Evolutionary conservation across 257 asterid species (phyloP), one percentile per base, ranked within the genome.

Genomic region (Lavandula angustifolia): DNA sequence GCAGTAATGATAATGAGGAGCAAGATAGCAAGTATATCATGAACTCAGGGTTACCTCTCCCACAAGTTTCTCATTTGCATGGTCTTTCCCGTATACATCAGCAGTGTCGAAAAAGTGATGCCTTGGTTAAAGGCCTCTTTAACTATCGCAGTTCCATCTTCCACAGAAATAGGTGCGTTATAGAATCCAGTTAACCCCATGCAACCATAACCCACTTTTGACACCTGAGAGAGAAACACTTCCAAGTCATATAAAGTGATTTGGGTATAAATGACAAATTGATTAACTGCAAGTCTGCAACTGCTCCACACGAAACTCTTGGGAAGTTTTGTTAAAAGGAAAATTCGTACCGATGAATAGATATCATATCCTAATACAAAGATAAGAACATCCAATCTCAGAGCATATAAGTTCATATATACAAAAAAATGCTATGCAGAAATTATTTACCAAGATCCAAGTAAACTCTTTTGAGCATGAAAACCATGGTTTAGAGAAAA

Each of bases 101-200:
- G 87, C 17, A 5, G 87, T 76, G 71, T 84, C 90, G 37, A 80
- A 76, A 67, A 60, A 10, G 85, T 81, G 31, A 84, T 54, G 47
- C 91, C 91, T 6, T 69, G 54, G 48, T 13, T 54, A 35, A 75
- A 84, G 31, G 81, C 87, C 69, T 79, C 85, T 69, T 73, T 84
- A 51, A 84, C 50, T 49, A 84, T 18, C 46, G 79, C 77, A 54
- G 81, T 71, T 12, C 79, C 91, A 65, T 79, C 87, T 12, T 72
- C 85, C 60, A 72, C 80, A 18, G 84, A 43, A 27, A 84, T 16
- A 16, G 91, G 85, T 42, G 54, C 22, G 68, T 81, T 84, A 62
- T 84, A 81, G 1, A 70, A 12, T 60, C 91, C 85, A 12, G 78
- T 75, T 49, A 84, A 78, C 61, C 91, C 91, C 91, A 81, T 84